Conservation (phyloP, 2,329 filamentous ascomycete species). For the Fusarium sp. region DNA sequence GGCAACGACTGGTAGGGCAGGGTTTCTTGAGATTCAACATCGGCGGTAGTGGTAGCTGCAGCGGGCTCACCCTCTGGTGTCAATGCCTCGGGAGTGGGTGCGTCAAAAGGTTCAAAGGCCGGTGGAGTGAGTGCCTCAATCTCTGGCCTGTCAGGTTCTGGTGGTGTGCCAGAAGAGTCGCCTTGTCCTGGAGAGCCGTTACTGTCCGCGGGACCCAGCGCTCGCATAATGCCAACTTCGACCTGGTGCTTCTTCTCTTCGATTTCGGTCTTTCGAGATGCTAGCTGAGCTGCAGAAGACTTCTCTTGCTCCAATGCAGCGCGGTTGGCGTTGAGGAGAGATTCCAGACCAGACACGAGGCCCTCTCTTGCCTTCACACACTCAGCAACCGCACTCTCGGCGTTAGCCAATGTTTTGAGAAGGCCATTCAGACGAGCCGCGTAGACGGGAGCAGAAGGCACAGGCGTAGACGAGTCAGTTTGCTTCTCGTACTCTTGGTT, state of each 20-base stretch:
- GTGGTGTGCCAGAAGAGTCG: conserved; percentile 60
- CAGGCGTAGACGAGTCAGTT: conserved; percentile 75
- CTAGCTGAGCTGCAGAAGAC: conserved; percentile 72
- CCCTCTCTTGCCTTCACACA: conserved; percentile 86
- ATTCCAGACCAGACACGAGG: conserved; percentile 85
- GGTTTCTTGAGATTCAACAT: conserved; percentile 54
- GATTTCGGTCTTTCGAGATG: conserved; percentile 76
- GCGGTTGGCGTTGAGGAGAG: conserved; percentile 81
- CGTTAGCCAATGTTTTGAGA: conserved; percentile 88
- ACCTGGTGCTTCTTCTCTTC: conserved; percentile 89
- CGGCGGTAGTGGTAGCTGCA: conserved; percentile 47
- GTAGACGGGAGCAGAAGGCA: conserved; percentile 88
- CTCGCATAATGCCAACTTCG: conserved; percentile 90
- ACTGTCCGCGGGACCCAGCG: conserved; percentile 73
- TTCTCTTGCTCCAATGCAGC: conserved; percentile 78
- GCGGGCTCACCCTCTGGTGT: conserved; percentile 36
- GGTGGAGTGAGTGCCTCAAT: conserved; percentile 91
- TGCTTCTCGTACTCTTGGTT: conserved; percentile 88
- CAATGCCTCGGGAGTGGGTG: conserved; percentile 35
- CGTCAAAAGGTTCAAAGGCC: conserved; percentile 43
- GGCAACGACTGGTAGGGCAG: conserved; percentile 64
- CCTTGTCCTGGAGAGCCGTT: conserved; percentile 63
- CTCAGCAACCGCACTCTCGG: conserved; percentile 89
- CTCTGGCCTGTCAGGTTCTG: conserved; percentile 80
- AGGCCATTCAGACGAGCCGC: conserved; percentile 90